Percentiles rank a stretch among this genome's conserved stretches.
Conservation (phyloP, 208 protist genomes). For the Leishmania guyanensis region DNA sequence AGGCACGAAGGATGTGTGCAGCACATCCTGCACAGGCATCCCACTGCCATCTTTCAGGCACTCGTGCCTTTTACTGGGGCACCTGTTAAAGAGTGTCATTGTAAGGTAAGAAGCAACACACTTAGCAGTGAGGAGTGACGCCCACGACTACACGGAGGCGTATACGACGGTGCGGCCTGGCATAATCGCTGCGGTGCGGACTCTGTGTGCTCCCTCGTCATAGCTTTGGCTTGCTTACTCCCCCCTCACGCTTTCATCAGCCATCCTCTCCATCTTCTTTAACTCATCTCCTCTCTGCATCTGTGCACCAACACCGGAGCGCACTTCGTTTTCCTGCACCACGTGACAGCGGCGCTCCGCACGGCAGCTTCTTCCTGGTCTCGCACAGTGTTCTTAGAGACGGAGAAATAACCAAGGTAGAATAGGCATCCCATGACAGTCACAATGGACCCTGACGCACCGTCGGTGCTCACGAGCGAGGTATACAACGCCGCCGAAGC, state of each 20-base stretch:
- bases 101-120: background rate
- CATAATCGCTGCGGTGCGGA: background rate
- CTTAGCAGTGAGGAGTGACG: background rate
- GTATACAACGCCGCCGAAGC: constrained; percentile 86
- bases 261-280: background rate
- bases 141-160: background rate
- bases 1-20: background rate
- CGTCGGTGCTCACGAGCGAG: constrained; percentile 89
- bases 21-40: background rate
- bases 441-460: constrained; percentile 20
- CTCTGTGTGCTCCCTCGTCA: background rate
- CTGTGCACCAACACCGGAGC: background rate
- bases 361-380: no score
- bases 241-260: background rate
- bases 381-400: background rate
- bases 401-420: background rate
- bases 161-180: background rate
- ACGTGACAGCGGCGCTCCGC: background rate
- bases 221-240: background rate
- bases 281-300: background rate
- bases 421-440: background rate
- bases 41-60: background rate
- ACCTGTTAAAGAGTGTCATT: background rate
- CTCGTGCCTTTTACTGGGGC: background rate
- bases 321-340: background rate